Base-by-base conservation (phyloP, 2,329 filamentous ascomycete genomes). In the Botrytis galanthina region DNA sequence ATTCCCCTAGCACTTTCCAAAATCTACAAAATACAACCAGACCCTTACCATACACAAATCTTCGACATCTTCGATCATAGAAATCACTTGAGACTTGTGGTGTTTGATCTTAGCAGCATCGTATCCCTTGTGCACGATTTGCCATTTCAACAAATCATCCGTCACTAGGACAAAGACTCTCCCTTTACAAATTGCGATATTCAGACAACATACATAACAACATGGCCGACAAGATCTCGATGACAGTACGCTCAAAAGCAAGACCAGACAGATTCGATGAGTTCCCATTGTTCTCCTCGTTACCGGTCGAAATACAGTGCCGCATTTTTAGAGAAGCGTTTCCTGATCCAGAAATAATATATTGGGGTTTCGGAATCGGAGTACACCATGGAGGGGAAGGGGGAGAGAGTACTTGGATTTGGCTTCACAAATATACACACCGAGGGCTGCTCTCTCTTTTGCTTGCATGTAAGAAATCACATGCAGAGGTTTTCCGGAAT, bases 341-440 rank as follows among this genome's bases (percentile, higher is more conserved):
- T 18, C 42, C 18, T 1, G 20, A 35, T 7, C 62, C 42, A 32
- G 22, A 22, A 26, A 0, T 66, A 0, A 5, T 48, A 8, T 2
- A 8, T 7, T 46, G 44, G 10, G 12, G 7, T 0, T 66, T 66
- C 3, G 1, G 5, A 0, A 3, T 63, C 8, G 16, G 6, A 22
- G 0, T 4, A 46, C 0, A 0, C 4, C 22, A 0, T 10, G 3
- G 44, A 48, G 44, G 8, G 18, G 44, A 9, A 46, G 44, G 0
- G 3, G 20, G 1, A 12, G 37, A n/a, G n/a, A n/a, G n/a, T n/a
- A n/a, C 3, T 48, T 0, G 0, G 4, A 3, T 48, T 26, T 10
- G 10, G 22, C 10, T 48, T 26, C 0, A 4, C 12, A 26, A 26
- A 26, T 26, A n/a, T 26, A 12, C 0, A 6, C 29, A 2, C n/a